Conservation (phyloP, 805 yeast species). For the Suhomyces canberraensis region DNA sequence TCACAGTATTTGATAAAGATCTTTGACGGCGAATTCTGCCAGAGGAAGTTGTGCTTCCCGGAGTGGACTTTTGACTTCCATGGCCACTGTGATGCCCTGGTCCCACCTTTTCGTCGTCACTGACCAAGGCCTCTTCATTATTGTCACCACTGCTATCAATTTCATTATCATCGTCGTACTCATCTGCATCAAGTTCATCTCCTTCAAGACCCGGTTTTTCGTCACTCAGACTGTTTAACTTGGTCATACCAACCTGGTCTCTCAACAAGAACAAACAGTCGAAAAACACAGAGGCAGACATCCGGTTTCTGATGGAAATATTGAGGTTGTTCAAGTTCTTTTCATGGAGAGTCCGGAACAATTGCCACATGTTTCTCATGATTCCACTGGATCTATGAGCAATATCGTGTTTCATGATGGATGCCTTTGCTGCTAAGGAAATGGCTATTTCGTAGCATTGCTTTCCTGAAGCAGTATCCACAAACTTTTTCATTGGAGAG, state of each 20-base stretch:
- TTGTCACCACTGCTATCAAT: slow-evolving; percentile 12
- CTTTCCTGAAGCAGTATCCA: slow-evolving; percentile 73
- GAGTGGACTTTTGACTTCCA: slow-evolving; percentile 32
- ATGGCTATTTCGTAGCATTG: slow-evolving; percentile 66
- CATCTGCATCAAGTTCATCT: slow-evolving; percentile 19
- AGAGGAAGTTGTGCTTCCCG: slow-evolving; percentile 37
- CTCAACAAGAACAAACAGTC: slow-evolving; percentile 84
- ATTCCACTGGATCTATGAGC: slow-evolving; percentile 91
- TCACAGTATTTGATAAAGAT: slow-evolving; percentile 50
- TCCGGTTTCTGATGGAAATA: slow-evolving; percentile 71
- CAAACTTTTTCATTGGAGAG: slow-evolving; percentile 61
- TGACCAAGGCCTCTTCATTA: slow-evolving; percentile 19
- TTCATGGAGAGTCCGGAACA: slow-evolving; percentile 66
- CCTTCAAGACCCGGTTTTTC: slow-evolving; percentile 14
- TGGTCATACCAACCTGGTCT: slow-evolving; percentile 85
- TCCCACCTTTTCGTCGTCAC: slow-evolving; percentile 15
- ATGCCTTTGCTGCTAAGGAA: slow-evolving; percentile 67
- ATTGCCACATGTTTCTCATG: slow-evolving; percentile 91
- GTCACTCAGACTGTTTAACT: slow-evolving; percentile 40
- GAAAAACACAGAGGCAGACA: slow-evolving; percentile 90
- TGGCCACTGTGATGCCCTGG: slow-evolving; percentile 6
- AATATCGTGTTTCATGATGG: slow-evolving; percentile 86
- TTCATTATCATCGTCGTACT: slow-evolving; percentile 26
- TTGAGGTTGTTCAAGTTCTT: slow-evolving; percentile 39
- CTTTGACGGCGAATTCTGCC: slow-evolving; percentile 38